Percentiles rank a stretch among this genome's conserved stretches.
Conservation (phyloP, 169 alveolate genomes). For the Eimeria necatrix region DNA sequence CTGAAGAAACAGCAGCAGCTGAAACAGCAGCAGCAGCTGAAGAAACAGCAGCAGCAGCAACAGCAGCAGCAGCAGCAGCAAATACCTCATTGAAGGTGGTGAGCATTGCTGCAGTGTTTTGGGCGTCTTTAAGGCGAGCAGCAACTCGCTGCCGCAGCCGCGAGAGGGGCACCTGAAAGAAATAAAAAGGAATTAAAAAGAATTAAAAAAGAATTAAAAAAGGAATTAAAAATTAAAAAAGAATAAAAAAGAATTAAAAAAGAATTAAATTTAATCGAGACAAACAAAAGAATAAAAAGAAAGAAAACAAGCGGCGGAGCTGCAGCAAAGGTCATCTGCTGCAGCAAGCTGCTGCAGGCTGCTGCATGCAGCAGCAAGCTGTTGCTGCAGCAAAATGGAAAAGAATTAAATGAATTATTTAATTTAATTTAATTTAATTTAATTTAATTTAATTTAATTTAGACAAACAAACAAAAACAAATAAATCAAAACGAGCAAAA, state of each 20-base stretch:
- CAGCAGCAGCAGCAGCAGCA: neutral
- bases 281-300: neutral
- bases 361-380: no score
- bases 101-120: constrained; percentile 94
- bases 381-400: no score
- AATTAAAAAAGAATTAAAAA: neutral
- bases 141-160: constrained; percentile 95
- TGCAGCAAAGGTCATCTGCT: no score
- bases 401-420: no score
- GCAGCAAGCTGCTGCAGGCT: no score
- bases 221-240: no score
- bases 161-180: constrained; percentile 91
- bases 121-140: constrained; percentile 95
- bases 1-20: no score
- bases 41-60: constrained; percentile 8
- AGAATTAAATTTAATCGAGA: neutral
- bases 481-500: neutral
- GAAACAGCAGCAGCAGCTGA: no score
- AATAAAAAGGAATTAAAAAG: neutral
- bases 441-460: no score
- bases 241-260: neutral
- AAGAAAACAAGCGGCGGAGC: no score
- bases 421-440: no score
- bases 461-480: no score
- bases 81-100: constrained; percentile 94